Conservation (phyloP, 2,329 filamentous ascomycete genomes). For the Penicillium sp. region DNA sequence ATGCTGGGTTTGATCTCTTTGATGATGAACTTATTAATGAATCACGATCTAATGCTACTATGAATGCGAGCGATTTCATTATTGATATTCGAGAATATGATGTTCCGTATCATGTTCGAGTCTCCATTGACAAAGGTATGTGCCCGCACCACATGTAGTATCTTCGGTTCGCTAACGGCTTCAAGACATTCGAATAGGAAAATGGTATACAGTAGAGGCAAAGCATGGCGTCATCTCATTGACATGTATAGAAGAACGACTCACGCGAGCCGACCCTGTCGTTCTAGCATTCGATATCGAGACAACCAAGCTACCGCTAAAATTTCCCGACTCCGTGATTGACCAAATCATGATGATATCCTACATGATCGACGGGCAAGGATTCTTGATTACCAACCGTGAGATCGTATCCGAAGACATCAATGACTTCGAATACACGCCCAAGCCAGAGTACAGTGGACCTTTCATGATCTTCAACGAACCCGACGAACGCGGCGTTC, state of each 20-base stretch:
- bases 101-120: constrained; percentile 96
- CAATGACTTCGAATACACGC: constrained; percentile 94
- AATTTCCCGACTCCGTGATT: constrained; percentile 87
- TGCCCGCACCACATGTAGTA: background rate
- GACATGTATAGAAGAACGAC: constrained; percentile 72
- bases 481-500: constrained; percentile 73
- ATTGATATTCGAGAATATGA: constrained; percentile 98
- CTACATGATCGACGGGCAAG: constrained; percentile 99
- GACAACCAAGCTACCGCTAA: constrained; percentile 87
- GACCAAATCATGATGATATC: constrained; percentile 99
- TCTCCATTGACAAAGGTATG: constrained; percentile 85
- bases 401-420: constrained; percentile 98
- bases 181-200: constrained; percentile 83
- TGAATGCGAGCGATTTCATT: constrained; percentile 92
- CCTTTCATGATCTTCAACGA: constrained; percentile 98
- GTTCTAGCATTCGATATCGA: constrained; percentile 98
- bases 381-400: constrained; percentile 93
- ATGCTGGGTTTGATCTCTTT: constrained; percentile 86
- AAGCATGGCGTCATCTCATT: constrained; percentile 84
- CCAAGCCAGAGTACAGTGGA: constrained; percentile 88
- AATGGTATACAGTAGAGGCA: constrained; percentile 92
- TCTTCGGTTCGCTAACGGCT: constrained; percentile 18
- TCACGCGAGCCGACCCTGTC: constrained; percentile 88
- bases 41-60: constrained; percentile 65
- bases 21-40: constrained; percentile 80